These are phyloP conservation scores for Juglanconis sp. DNA, from an alignment of 2,329 filamentous ascomycete genomes.

Conservation along the genomic window DNA sequence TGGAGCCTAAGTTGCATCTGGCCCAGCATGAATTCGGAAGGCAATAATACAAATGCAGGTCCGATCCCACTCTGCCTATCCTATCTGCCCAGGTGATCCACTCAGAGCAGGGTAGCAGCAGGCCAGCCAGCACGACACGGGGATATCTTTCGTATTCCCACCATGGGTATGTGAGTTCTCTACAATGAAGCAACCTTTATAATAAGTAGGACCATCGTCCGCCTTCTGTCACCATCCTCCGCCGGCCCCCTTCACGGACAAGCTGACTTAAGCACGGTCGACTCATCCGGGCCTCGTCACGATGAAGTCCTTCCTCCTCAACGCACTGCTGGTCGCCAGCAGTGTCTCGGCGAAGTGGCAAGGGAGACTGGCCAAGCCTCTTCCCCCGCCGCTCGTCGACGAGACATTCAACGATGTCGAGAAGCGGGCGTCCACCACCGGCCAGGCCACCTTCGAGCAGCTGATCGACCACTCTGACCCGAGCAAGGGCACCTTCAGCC, in stretches of 20 bases:
- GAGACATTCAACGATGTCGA: slow-evolving; percentile 16
- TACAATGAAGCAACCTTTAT: neutral
- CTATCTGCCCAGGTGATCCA: no score
- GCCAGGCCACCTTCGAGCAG: slow-evolving; percentile 36
- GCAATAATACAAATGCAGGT: neutral
- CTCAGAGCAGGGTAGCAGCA: no score
- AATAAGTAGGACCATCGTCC: no score
- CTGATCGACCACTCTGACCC: slow-evolving; percentile 38
- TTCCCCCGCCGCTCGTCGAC: slow-evolving; percentile 27
- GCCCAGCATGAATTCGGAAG: neutral
- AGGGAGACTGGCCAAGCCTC: slow-evolving; percentile 17
- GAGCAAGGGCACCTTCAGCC: slow-evolving; percentile 38
- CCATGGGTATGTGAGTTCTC: neutral
- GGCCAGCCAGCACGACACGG: no score
- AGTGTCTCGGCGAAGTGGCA: slow-evolving; percentile 23
- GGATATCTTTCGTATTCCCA: neutral
- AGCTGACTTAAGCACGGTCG: neutral
- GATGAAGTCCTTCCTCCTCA: slow-evolving; percentile 26
- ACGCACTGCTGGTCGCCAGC: slow-evolving; percentile 23
- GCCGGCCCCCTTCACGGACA: no score
- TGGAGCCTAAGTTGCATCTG: neutral
- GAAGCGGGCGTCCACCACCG: slow-evolving; percentile 20
- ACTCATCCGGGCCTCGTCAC: slow-evolving; percentile 11
- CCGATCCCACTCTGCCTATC: neutral
- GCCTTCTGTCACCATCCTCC: no score